A percentile compares a stretch with the other conserved stretches of the same genome.
phyloP scores from a whole-genome alignment of 2,329 filamentous ascomycete genomes.

The Ustilaginoidea virens region DNA sequence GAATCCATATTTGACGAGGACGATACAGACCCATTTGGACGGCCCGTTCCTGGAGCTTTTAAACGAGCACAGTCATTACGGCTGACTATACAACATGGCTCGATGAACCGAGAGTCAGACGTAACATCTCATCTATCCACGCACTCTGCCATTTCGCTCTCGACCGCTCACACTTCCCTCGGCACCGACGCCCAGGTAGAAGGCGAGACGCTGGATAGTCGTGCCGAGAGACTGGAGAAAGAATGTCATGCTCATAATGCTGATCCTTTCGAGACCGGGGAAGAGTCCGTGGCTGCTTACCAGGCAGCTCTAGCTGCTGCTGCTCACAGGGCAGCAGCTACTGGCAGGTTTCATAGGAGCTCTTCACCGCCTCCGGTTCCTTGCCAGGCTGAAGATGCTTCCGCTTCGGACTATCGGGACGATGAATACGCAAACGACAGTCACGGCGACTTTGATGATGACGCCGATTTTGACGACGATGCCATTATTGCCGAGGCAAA shows the following conservation, averaged over 20 bases:
- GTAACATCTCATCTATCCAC: slow-evolving; percentile 28
- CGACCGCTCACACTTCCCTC: slow-evolving; percentile 38
- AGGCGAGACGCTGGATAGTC: not conserved
- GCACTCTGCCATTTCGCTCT: slow-evolving; percentile 26
- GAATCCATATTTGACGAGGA: slow-evolving; percentile 60
- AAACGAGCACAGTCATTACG: slow-evolving; percentile 34
- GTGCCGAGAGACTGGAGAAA: not conserved
- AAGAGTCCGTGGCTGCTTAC: slow-evolving; percentile 42
- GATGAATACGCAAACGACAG: slow-evolving; percentile 22
- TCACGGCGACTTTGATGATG: slow-evolving; percentile 44
- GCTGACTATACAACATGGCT: slow-evolving; percentile 14
- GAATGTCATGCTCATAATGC: not conserved
- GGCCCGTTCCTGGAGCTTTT: slow-evolving; percentile 43
- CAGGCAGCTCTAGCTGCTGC: slow-evolving; percentile 76
- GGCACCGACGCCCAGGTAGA: slow-evolving; percentile 14
- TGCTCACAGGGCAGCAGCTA: slow-evolving; percentile 58
- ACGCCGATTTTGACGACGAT: slow-evolving; percentile 65
- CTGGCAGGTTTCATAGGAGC: slow-evolving; percentile 58
- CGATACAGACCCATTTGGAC: slow-evolving; percentile 46
- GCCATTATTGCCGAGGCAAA: slow-evolving; percentile 91
- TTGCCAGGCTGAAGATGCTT: slow-evolving; percentile 2
- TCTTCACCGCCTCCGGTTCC: slow-evolving; percentile 21
- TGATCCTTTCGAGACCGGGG: slow-evolving; percentile 4
- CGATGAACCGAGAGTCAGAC: slow-evolving; percentile 29
- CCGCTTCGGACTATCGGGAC: slow-evolving; percentile 3